These are phyloP conservation scores for Monosporascus sp. DNA, from an alignment of 2,329 filamentous ascomycete species.

Conservation along the genomic window DNA sequence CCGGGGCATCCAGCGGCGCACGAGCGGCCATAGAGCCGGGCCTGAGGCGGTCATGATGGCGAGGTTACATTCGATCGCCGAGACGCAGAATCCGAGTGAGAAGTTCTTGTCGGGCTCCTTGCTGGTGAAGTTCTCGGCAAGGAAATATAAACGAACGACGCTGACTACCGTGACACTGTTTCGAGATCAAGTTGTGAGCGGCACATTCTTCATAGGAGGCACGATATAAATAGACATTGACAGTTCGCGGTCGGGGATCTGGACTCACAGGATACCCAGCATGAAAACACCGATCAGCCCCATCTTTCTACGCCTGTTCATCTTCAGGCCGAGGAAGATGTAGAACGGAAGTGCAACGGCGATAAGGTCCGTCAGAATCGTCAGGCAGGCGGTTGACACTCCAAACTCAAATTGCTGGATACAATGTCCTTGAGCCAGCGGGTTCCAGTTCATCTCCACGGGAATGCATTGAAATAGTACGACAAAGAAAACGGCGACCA, in stretches of 20 bases:
- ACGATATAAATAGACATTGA: background rate
- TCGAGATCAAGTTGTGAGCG: background rate
- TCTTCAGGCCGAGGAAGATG: conserved; percentile 34
- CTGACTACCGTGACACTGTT: conserved; percentile 23
- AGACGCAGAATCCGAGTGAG: conserved; percentile 24
- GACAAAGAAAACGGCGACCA: conserved; percentile 31
- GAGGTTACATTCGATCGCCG: conserved; percentile 31
- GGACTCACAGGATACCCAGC: conserved; percentile 23
- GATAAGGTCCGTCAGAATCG: conserved; percentile 35
- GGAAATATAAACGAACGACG: conserved; percentile 21
- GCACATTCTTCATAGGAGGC: background rate
- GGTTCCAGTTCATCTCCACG: conserved; percentile 27
- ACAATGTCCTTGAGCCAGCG: conserved; percentile 24
- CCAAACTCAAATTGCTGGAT: conserved; percentile 17
- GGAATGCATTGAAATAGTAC: conserved; percentile 35
- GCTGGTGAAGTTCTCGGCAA: conserved; percentile 17
- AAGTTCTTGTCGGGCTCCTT: conserved; percentile 20
- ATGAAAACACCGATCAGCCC: conserved; percentile 34
- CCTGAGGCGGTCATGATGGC: conserved; percentile 33
- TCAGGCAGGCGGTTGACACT: conserved; percentile 19
- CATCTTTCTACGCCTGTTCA: conserved; percentile 30
- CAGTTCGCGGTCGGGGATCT: background rate
- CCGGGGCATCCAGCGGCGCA: conserved; percentile 21
- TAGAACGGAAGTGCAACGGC: conserved; percentile 34
- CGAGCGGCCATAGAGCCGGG: conserved; percentile 33